Evolutionary conservation across 2,329 filamentous ascomycete genomes (phyloP).

Genomic region (Dissoconium aciculare): DNA sequence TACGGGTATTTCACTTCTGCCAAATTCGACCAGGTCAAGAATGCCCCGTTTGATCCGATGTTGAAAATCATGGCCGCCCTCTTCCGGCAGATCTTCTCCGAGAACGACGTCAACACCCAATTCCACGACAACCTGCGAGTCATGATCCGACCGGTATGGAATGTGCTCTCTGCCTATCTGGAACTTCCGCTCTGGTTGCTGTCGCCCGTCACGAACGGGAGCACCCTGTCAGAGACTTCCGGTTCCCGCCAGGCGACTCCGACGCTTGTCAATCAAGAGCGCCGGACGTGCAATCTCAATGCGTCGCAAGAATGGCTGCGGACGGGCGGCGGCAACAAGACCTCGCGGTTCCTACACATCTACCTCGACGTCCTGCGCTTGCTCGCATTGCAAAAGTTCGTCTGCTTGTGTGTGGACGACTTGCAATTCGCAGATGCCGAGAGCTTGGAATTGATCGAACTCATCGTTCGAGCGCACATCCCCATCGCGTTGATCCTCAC

Average conservation of each 20-base stretch:
- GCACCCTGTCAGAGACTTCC: conserved; percentile 3
- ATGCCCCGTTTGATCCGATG: conserved; percentile 47
- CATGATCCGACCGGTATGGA: conserved; percentile 44
- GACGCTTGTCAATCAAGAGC: conserved; percentile 3
- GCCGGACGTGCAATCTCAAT: conserved; percentile 21
- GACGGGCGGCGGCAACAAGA: conserved; percentile 32
- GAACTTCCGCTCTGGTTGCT: conserved; percentile 53
- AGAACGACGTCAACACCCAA: conserved; percentile 45
- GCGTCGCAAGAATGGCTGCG: conserved; percentile 31
- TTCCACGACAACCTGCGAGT: conserved; percentile 45
- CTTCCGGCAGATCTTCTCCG: conserved; percentile 50
- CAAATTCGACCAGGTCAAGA: conserved; percentile 45
- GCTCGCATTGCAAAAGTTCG: conserved; percentile 69
- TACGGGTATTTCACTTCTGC: conserved; percentile 46
- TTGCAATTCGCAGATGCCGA: conserved; percentile 83
- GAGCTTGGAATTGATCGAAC: conserved; percentile 65
- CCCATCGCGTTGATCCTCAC: conserved; percentile 73
- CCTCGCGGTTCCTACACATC: conserved; percentile 68
- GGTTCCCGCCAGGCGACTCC: background rate
- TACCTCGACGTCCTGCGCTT: conserved; percentile 75
- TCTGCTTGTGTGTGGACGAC: conserved; percentile 80
- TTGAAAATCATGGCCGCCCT: conserved; percentile 45
- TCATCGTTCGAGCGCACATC: conserved; percentile 63
- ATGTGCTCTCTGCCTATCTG: conserved; percentile 40
- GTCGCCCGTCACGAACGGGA: conserved; percentile 16